These are phyloP conservation scores for Hibiscus mutabilis DNA, from an alignment of 345 rosid species.

Conservation along the genomic window DNA sequence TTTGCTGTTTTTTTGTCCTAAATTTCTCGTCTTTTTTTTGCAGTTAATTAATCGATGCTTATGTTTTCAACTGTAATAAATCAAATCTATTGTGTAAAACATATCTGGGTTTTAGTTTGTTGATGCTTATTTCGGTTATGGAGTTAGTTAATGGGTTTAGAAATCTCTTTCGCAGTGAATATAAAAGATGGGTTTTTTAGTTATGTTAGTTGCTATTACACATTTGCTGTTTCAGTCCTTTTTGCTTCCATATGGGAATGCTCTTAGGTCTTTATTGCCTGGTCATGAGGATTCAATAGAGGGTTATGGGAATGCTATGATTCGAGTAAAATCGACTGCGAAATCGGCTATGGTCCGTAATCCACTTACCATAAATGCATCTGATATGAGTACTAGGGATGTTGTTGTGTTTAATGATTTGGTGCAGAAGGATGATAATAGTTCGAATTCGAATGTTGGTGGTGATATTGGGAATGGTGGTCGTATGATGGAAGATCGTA, in stretches of 20 bases:
- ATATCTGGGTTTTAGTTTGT: conserved; percentile 7
- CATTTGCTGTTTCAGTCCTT: conserved; percentile 56
- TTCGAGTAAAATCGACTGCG: conserved; percentile 24
- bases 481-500: not conserved
- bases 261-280: conserved; percentile 53
- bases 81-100: not conserved
- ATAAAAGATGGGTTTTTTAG: conserved; percentile 46
- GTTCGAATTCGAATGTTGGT: conserved; percentile 12
- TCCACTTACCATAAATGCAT: conserved; percentile 50
- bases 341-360: conserved; percentile 42
- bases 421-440: conserved; percentile 21
- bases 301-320: conserved; percentile 16
- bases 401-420: conserved; percentile 9
- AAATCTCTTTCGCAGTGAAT: conserved; percentile 32
- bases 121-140: conserved; percentile 27
- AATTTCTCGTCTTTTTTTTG: not conserved
- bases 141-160: conserved; percentile 29
- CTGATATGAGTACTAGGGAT: conserved; percentile 22
- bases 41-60: not conserved
- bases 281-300: conserved; percentile 3
- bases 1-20: conserved; percentile 6
- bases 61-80: not conserved
- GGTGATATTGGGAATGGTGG: conserved; percentile 14
- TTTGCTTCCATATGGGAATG: conserved; percentile 59
- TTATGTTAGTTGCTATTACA: conserved; percentile 44